Base-by-base conservation (phyloP, 2,329 filamentous ascomycete species). In the Ophiostoma triangulosporum region DNA sequence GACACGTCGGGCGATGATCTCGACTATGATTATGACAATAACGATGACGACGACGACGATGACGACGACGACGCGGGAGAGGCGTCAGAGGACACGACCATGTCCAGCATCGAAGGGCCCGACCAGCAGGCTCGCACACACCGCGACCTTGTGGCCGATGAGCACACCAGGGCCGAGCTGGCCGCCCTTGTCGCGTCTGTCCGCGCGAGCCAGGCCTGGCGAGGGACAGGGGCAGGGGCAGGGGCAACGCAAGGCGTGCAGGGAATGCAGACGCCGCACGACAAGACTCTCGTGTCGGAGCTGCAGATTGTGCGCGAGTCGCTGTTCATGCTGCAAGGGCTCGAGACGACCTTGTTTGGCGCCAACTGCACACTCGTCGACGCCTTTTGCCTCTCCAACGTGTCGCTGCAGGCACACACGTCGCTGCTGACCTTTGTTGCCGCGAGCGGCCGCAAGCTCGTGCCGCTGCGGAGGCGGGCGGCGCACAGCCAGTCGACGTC, bases 241-340 rank as follows among this genome's bases (percentile, higher is more conserved):
- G 6, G 6, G 6, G 6, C 29, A 31, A 31, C 11, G 31, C 31
- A 33, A 33, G 3, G 3, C 11, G 15, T 14, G 17, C 27, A 33
- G 20, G 3, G 15, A 3, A 26, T 6, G 6, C 43, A 48, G 11
- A 17, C 43, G 17, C 26, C 22, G 9, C 22, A 22, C 29, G 29
- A 22, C 5, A 61, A 27, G 51, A 54, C 70, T 0, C 61, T 67
- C 1, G 70, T 91, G 6, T 78, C 84, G 0, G 90, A 95, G 64
- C 70, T 86, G 1, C 81, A 90, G 58, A 71, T 83, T 11, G 70
- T 90, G 26, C 80, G 88, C 48, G 89, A 97, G 62, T 78, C 81
- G 0, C 71, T 96, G 0, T 91, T 88, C 61, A 94, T 96, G 87
- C 75, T 97, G 0, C 78, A 81, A 52, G 90, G 90, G 0, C 70